Evolutionary conservation across 2,329 filamentous ascomycete species (phyloP), one percentile per base, ranked within the genome.

Genomic region (Aspergillus tamarii): DNA sequence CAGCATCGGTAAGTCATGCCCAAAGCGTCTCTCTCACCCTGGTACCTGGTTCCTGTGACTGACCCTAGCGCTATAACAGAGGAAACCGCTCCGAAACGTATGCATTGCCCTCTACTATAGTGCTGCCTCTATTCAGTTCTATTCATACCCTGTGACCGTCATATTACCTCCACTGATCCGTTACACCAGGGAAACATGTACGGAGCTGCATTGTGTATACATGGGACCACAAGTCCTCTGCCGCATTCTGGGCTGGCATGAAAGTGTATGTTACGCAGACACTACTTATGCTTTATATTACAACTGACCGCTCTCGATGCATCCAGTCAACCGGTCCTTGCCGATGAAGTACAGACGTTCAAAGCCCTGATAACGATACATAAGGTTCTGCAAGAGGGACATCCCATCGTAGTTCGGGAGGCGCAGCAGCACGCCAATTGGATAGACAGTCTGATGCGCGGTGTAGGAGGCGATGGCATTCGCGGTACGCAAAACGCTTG

Each of bases 321-420:
- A 41, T 53, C 53, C 70, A 96, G 92, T 74, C 94, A 98, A 82
- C 95, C 95, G n/a, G 93, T 99, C 75, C 88, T 98, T 69, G 94
- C 95, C 79, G 95, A 99, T 77, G 95, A 99, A 83, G 90, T 99
- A 45, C 95, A 99, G 83, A 98, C 95, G 4, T 99, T 98, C 86
- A 99, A 99, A 80, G 94, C 95, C 55, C 87, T 99, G 65, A 97
- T 98, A 74, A 98, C 93, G 26, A 88, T 98, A 69, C 95, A 99
- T 83, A 97, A 98, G 79, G 94, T 99, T 59, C 85, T 99, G 21
- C 95, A 99, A 76, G 95, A 99, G 80, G 95, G 95, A 19, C 95
- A 99, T 74, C 94, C 95, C 0, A 85, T 91, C 61, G 92, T 91
- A 2, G 82, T 99, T 39, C 90, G 89, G 73, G 95, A 99, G 79